Evolutionary conservation across 495 filamentous ascomycete genomes (phyloP).

Genomic region (Hamigera avellanea): DNA sequence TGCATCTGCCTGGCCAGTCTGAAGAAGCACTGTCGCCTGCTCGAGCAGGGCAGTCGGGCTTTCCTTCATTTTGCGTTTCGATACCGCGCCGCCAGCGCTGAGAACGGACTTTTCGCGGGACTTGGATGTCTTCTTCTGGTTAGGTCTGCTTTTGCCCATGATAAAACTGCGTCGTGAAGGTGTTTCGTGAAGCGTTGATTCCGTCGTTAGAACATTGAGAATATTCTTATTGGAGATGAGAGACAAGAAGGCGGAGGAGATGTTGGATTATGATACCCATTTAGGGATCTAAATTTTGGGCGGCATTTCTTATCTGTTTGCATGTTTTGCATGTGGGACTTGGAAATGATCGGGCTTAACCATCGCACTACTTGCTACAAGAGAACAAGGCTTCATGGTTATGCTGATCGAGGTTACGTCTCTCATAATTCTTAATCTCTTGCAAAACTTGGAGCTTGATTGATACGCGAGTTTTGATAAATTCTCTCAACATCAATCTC

Average conservation of each 20-base stretch:
- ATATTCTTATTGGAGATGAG: not conserved
- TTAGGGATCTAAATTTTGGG: conserved; percentile 19
- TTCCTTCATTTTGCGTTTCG: conserved; percentile 36
- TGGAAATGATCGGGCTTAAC: not conserved
- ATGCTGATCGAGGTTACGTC: not conserved
- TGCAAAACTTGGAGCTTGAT: too few species aligned
- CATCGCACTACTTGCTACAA: not conserved
- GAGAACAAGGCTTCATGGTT: not conserved
- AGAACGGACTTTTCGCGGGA: conserved; percentile 35
- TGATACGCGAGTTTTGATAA: too few species aligned
- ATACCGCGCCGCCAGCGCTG: conserved; percentile 31
- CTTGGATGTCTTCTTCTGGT: conserved; percentile 36
- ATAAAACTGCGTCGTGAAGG: conserved; percentile 5
- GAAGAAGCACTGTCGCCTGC: conserved; percentile 55
- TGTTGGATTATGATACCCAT: too few species aligned
- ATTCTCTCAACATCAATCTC: conserved; percentile 1
- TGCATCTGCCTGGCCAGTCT: conserved; percentile 56
- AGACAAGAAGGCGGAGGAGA: conserved; percentile 1
- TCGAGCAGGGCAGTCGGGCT: conserved; percentile 46
- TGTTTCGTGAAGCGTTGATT: not conserved
- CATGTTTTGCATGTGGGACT: conserved; percentile 37
- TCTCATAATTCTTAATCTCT: not conserved
- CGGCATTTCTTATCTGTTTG: conserved; percentile 30
- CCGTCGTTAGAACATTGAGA: not conserved
- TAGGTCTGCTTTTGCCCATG: conserved; percentile 37